A percentile compares a stretch with the other conserved stretches of the same genome.
Evolutionary conservation across 2,329 filamentous ascomycete species (phyloP).

Genomic region (Orbilia brochopaga): DNA sequence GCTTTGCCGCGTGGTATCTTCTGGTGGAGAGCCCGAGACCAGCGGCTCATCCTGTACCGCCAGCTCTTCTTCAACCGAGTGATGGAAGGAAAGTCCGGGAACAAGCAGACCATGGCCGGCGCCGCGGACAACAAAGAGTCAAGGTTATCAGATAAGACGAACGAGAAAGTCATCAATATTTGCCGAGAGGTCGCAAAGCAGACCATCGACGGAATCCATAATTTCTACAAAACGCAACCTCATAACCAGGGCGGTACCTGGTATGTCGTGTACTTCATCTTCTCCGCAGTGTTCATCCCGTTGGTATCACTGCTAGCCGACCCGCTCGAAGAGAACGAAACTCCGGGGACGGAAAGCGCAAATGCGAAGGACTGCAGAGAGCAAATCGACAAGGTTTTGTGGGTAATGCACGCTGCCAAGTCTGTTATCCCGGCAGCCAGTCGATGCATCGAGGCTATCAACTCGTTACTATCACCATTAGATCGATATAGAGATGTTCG

Average conservation of each 20-base stretch:
- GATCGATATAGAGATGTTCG: conserved; percentile 28
- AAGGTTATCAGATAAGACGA: conserved; percentile 38
- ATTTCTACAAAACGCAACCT: conserved; percentile 45
- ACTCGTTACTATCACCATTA: conserved; percentile 39
- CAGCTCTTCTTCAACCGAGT: conserved; percentile 49
- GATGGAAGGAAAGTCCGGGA: conserved; percentile 41
- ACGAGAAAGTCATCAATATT: conserved; percentile 47
- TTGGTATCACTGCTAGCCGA: conserved; percentile 41
- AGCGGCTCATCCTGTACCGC: conserved; percentile 41
- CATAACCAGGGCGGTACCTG: conserved; percentile 46
- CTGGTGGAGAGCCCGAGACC: conserved; percentile 47
- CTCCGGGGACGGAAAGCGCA: conserved; percentile 36
- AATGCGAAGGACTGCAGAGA: conserved; percentile 48
- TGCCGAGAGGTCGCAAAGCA: conserved; percentile 46
- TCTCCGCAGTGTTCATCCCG: conserved; percentile 45
- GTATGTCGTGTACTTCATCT: conserved; percentile 49
- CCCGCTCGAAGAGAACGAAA: conserved; percentile 34
- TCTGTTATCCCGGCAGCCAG: conserved; percentile 40
- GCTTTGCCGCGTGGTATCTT: conserved; percentile 46
- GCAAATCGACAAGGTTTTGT: conserved; percentile 45
- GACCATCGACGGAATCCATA: conserved; percentile 45
- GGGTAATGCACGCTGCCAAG: conserved; percentile 47
- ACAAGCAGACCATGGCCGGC: conserved; percentile 7
- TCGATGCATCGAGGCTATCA: conserved; percentile 45
- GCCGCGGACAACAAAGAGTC: conserved; percentile 35